Evolutionary conservation across 768 basidiomycete species (phyloP).

Genomic region (Hericium coralloides): DNA sequence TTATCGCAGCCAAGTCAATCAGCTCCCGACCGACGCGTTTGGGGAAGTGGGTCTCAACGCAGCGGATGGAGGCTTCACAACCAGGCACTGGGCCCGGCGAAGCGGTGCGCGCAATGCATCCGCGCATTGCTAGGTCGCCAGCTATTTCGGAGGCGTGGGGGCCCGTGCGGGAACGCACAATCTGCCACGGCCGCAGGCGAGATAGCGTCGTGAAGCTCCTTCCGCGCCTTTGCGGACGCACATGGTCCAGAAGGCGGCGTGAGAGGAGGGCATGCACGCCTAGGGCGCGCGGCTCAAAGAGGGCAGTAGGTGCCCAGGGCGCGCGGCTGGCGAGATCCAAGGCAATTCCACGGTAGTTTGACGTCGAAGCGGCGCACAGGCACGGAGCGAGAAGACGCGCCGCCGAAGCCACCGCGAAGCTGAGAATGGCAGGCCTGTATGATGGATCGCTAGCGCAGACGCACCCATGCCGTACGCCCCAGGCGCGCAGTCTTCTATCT

Average conservation of each 20-base stretch:
- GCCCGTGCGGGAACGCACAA: not conserved
- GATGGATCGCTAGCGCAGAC: not conserved
- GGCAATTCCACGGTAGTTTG: not conserved
- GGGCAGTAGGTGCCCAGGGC: not conserved
- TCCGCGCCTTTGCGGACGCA: not conserved
- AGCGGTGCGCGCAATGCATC: not conserved
- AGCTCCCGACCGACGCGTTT: not conserved
- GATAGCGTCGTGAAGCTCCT: not conserved
- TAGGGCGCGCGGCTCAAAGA: not conserved
- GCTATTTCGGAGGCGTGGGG: not conserved
- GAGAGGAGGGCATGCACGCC: not conserved
- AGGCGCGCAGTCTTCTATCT: not conserved
- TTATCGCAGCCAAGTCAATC: not conserved
- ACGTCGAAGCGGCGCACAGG: not conserved
- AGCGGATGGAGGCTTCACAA: not conserved
- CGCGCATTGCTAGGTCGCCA: not conserved
- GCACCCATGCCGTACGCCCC: not conserved
- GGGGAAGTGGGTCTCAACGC: not conserved
- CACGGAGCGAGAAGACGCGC: not conserved
- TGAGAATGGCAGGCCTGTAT: constrained; percentile 1
- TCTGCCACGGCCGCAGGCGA: too few species aligned
- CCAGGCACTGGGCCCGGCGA: not conserved
- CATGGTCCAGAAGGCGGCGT: constrained; percentile 2
- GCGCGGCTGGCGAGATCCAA: not conserved
- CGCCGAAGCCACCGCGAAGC: constrained; percentile 1